A percentile compares a stretch with the other conserved stretches of the same genome.
Conservation (phyloP, 2,329 filamentous ascomycete species). For the Apiospora kogelbergensis region DNA sequence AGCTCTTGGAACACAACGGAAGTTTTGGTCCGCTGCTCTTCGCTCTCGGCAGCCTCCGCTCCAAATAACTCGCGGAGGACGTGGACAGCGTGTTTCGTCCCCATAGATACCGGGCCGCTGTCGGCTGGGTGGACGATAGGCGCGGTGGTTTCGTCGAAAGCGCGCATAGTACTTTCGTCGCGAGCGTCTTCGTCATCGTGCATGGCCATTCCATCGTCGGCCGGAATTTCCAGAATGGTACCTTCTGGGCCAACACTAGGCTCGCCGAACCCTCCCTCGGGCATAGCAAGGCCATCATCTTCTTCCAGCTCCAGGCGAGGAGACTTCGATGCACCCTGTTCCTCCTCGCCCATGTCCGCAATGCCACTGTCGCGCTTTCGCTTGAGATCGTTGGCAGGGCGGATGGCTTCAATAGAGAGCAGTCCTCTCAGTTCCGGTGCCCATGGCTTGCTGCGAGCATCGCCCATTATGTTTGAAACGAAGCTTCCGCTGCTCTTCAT, state of each 20-base stretch:
- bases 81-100: conserved; percentile 94
- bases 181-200: conserved; percentile 48
- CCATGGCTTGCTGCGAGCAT: conserved; percentile 76
- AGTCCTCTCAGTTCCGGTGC: conserved; percentile 91
- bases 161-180: conserved; percentile 50
- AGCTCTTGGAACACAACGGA: conserved; percentile 89
- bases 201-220: conserved; percentile 46
- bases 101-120: conserved; percentile 81
- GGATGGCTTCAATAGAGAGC: conserved; percentile 81
- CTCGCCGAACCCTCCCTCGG: conserved; percentile 52
- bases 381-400: conserved; percentile 78
- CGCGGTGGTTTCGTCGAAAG: conserved; percentile 76
- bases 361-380: conserved; percentile 89
- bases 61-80: conserved; percentile 88
- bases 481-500: conserved; percentile 92
- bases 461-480: conserved; percentile 81
- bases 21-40: conserved; percentile 71
- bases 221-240: conserved; percentile 65
- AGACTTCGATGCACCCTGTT: conserved; percentile 63
- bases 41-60: conserved; percentile 64
- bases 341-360: conserved; percentile 72
- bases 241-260: conserved; percentile 57
- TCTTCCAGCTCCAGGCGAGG: conserved; percentile 69
- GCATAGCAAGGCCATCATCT: conserved; percentile 52
- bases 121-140: conserved; percentile 79